These are phyloP conservation scores for Inga leiocalycina DNA, from an alignment of 306 rosid genomes.

Conservation along the genomic window DNA sequence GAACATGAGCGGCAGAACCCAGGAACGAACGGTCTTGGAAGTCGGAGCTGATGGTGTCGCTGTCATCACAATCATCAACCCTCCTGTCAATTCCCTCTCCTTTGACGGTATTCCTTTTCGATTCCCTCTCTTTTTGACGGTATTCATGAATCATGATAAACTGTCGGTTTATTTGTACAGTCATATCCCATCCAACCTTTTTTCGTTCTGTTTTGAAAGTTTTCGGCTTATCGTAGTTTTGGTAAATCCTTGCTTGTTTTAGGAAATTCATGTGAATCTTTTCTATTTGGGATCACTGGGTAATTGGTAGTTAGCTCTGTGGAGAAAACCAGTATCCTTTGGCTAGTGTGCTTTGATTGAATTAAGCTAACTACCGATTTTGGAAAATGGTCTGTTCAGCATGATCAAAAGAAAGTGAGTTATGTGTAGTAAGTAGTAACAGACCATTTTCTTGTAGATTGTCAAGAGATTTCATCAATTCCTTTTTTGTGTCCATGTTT, in stretches of 20 bases:
- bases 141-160: background rate
- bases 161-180: background rate
- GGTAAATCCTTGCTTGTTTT: background rate
- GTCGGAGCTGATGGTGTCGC: constrained; percentile 94
- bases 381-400: background rate
- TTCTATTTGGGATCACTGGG: background rate
- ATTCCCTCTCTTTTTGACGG: background rate
- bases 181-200: background rate
- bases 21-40: constrained; percentile 67
- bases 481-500: background rate
- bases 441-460: background rate
- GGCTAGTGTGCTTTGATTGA: background rate
- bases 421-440: background rate
- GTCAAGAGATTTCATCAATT: background rate
- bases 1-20: constrained; percentile 54
- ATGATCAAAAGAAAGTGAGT: background rate
- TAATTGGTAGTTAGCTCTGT: background rate
- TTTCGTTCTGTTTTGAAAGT: background rate
- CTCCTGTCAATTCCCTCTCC: constrained; percentile 97
- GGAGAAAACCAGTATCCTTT: background rate
- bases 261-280: background rate
- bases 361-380: background rate
- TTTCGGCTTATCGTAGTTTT: background rate
- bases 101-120: constrained; percentile 61
- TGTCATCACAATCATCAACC: constrained; percentile 85